phyloP scores from a whole-genome alignment of 441 rosid genomes.

The Arabidopsis lyrata region DNA sequence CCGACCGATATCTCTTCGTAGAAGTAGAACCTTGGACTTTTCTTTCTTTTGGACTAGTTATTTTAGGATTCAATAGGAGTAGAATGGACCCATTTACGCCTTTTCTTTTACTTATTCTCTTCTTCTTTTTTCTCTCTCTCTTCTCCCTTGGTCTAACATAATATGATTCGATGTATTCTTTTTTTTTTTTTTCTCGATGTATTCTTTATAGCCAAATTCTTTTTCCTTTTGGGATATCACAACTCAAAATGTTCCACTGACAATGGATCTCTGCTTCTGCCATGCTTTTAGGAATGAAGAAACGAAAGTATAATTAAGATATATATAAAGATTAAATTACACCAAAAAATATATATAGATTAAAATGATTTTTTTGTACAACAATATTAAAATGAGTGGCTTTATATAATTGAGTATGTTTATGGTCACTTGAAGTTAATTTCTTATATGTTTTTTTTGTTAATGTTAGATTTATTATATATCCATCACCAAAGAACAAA shows the following conservation, averaged over 20 bases:
- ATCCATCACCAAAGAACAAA: constrained; percentile 21
- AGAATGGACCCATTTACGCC: constrained; percentile 10
- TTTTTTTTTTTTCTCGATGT: not conserved
- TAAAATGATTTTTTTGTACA: too few species aligned
- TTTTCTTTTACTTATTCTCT: not conserved
- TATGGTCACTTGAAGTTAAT: constrained; percentile 6
- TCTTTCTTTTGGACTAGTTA: constrained; percentile 12
- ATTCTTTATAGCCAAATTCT: constrained; percentile 16
- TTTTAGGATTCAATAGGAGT: not conserved
- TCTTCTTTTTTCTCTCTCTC: not conserved
- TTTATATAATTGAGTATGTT: not conserved
- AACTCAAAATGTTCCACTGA: constrained; percentile 10
- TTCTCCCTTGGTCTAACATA: constrained; percentile 8
- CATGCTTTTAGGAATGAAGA: constrained; percentile 11
- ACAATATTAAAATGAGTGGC: not conserved
- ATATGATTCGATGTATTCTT: not conserved
- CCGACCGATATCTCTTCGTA: constrained; percentile 19
- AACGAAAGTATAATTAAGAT: not conserved
- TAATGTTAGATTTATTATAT: not conserved
- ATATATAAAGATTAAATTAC: too few species aligned
- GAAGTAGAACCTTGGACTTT: constrained; percentile 2
- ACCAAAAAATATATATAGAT: too few species aligned
- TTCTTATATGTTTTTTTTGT: not conserved
- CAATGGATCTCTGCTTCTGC: constrained; percentile 4
- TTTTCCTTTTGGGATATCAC: constrained; percentile 33